Base-by-base conservation (phyloP, 805 yeast species). In the Nakazawaea ernobii region DNA sequence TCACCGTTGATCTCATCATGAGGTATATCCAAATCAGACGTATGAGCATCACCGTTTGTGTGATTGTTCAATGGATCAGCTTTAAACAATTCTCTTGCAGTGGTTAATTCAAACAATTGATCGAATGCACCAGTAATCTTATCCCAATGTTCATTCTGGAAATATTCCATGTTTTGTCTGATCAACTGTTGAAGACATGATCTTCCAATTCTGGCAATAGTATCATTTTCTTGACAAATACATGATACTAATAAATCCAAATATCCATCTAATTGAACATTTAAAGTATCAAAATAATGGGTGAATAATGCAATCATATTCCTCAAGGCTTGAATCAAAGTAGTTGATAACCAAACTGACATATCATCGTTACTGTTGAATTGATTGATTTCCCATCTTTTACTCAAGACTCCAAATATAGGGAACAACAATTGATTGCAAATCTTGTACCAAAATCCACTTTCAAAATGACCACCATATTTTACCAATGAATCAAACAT, bases 271-370 rank as follows among this genome's bases (percentile, higher is more conserved):
- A 92, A 70, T 77, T 86, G 79, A 37, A 79, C 73, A 55, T 82
- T 82, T 59, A 94, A 76, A 2, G 83, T 75, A 37, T 78, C 86
- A 62, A 91, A 94, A 65, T 86, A 92, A 53, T 83, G 86, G 0
- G 90, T 78, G 59, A 92, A 86, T 48, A 94, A 69, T 0, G 86
- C 82, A 56, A 92, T 83, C 82, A 90, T 78, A 58, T 87, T 87
- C 62, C 95, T 80, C 60, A 95, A 71, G 0, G 98, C 98, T 65
- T 94, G 99, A 53, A 95, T 90, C 65, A 94, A 75, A 0, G 99
- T 94, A 0, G 99, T 91, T 0, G 97, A 89, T 42, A 94, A 69
- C 99, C 99, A 94, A 11, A 95, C 95, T 42, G 96, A 87, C 55
- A 89, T 65, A 52, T 86, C 95, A 62, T 92, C 99, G 55, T 83